phyloP scores from a whole-genome alignment of 176 grass and related monocot species.

The Urochloa ruziziensis region DNA sequence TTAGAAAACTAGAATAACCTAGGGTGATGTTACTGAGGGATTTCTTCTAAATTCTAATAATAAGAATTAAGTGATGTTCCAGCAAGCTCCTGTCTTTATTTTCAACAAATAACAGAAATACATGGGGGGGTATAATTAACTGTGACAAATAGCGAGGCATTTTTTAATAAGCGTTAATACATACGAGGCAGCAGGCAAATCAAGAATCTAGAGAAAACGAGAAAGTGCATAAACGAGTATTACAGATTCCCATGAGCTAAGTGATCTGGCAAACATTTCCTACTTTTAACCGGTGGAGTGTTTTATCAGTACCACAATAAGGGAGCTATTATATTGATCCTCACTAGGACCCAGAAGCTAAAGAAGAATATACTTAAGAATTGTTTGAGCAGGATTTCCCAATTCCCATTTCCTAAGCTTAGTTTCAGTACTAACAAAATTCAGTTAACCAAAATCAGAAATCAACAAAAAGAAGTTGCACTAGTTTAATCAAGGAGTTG shows the following conservation, averaged over 20 bases:
- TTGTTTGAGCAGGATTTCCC: not conserved
- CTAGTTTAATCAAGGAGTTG: not conserved
- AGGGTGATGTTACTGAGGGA: not conserved
- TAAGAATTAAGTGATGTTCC: not conserved
- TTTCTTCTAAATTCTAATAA: not conserved
- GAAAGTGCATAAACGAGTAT: not conserved
- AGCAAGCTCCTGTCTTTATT: not conserved
- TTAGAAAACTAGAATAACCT: too few relatives aligned
- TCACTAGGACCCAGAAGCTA: not conserved
- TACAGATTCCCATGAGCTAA: not conserved
- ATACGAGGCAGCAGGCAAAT: not conserved
- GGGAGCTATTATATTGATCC: not conserved
- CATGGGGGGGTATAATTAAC: not conserved
- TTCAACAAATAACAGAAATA: constrained; percentile 1
- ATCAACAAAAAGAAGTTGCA: not conserved
- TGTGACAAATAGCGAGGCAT: not conserved
- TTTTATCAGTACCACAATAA: not conserved
- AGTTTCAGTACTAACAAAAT: not conserved
- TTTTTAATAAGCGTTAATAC: not conserved
- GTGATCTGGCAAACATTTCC: not conserved
- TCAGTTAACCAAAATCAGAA: not conserved
- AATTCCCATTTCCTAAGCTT: not conserved
- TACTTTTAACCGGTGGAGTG: not conserved
- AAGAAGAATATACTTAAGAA: not conserved
- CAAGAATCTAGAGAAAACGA: not conserved